These are phyloP conservation scores for Penicillium verrucosum DNA, from an alignment of 2,329 filamentous ascomycete genomes.

Conservation along the genomic window DNA sequence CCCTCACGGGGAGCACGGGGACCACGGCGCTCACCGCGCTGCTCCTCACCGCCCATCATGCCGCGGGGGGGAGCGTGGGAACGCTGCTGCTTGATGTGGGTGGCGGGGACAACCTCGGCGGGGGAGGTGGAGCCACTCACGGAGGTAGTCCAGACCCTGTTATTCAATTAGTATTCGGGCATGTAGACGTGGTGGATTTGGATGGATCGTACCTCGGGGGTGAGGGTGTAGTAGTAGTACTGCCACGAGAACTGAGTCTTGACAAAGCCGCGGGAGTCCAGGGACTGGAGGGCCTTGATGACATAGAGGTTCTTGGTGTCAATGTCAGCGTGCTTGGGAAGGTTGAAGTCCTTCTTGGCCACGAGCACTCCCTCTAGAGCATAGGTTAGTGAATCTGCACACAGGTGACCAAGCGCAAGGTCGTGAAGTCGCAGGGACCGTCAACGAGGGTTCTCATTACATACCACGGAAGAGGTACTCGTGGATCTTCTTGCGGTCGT, in stretches of 20 bases:
- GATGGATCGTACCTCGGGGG: conserved; percentile 61
- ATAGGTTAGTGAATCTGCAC: conserved; percentile 14
- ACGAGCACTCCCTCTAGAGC: conserved; percentile 74
- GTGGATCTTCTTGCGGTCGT: conserved; percentile 99
- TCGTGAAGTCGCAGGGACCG: conserved; percentile 9
- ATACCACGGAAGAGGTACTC: conserved; percentile 96
- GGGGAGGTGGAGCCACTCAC: conserved; percentile 99
- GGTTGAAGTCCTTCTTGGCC: conserved; percentile 99
- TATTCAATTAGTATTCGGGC: conserved; percentile 1
- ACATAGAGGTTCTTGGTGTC: conserved; percentile 99
- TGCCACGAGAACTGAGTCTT: conserved; percentile 99
- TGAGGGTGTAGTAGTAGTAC: conserved; percentile 99
- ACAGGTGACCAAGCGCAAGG: not conserved
- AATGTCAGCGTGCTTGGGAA: conserved; percentile 94
- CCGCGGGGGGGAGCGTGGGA: conserved; percentile 96
- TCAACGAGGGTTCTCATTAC: conserved; percentile 27
- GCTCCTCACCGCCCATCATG: conserved; percentile 87
- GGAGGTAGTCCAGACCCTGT: conserved; percentile 96
- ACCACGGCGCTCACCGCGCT: conserved; percentile 66
- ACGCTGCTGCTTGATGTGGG: conserved; percentile 99
- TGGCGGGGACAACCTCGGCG: conserved; percentile 98
- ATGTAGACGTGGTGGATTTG: too few species aligned
- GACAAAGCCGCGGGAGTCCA: conserved; percentile 96
- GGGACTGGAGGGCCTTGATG: conserved; percentile 98
- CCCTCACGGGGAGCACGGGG: conserved; percentile 77